Evolutionary conservation across 2,329 filamentous ascomycete genomes (phyloP), one percentile per base, ranked within the genome.

Genomic region (Cercospora berteroae): DNA sequence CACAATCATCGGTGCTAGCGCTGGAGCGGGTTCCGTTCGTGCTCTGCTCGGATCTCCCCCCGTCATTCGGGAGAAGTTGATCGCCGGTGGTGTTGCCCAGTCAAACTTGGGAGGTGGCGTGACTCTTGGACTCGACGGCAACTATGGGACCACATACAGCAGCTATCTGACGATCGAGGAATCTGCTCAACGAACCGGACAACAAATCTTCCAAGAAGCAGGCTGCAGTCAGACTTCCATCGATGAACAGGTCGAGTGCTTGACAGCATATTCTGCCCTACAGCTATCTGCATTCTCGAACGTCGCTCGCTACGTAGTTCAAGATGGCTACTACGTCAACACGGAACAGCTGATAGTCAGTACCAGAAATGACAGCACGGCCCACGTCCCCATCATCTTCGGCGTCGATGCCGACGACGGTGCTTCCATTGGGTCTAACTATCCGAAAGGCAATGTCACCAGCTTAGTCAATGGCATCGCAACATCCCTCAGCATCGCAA

Each of bases 71-170:
- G 81, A 83, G 50, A 70, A 73, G 6, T 64, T 75, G 29, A 83
- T 80, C 60, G 80, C 82, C 67, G 81, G 82, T 8, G 83, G 81
- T 1, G 77, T 85, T 4, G 78, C 82, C 0, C 80, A 85, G 77
- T 83, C 83, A 0, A 86, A 86, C 65, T 78, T 86, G 0, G 85
- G 85, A 23, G 85, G 86, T 7, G 85, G 87, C 27, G 84, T 86
- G 29, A 83, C 83, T 0, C 81, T 87, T 1, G 86, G 86, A 1
- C 81, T 85, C 2, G 80, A 77, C 1, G 83, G 85, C n/a, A 81
- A 85, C 72, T 88, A 88, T 66, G 86, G 85, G 10, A 85, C 83
- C 0, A 83, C 84, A 0, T 89, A 88, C 74, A 86, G 84, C 10
- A 81, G 82, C 25, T 89, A 88, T 77, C 84, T 84, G 71, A 87